A percentile compares a stretch with the other conserved stretches of the same genome.
Evolutionary conservation across 352 stramenopile species (phyloP).

Genomic region (Phytophthora syringae): DNA sequence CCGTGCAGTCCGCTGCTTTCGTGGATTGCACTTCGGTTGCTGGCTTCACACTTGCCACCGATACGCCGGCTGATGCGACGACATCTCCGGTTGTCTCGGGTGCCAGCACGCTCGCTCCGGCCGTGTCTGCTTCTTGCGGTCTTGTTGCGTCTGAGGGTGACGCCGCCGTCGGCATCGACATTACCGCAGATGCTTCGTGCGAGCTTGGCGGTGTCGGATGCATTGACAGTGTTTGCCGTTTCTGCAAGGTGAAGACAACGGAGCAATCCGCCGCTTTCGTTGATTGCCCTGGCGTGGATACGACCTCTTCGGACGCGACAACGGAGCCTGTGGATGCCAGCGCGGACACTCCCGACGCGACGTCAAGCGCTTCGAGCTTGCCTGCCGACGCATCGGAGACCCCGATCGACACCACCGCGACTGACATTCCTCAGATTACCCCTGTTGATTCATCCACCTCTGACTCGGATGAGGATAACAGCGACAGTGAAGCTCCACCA

Average conservation of each 20-base stretch:
- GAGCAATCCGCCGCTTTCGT: conserved; percentile 28
- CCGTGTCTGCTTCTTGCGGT: conserved; percentile 13
- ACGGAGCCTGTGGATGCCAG: not conserved
- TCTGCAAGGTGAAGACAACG: conserved; percentile 40
- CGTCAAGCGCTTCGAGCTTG: not conserved
- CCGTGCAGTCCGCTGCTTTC: conserved; percentile 30
- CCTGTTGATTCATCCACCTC: not conserved
- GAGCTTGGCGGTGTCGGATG: conserved; percentile 40
- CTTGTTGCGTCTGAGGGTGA: conserved; percentile 33
- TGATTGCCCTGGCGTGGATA: conserved; percentile 11
- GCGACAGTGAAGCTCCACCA: not conserved
- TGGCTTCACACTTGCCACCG: conserved; percentile 10
- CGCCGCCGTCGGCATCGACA: conserved; percentile 35
- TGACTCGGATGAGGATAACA: not conserved
- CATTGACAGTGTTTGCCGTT: conserved; percentile 47
- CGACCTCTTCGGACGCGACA: not conserved
- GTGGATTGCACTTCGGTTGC: conserved; percentile 18
- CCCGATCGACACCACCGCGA: not conserved
- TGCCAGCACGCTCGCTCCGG: conserved; percentile 14
- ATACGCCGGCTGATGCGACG: conserved; percentile 3
- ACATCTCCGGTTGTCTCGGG: too few species aligned
- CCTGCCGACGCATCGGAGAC: not conserved
- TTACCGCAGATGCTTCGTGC: conserved; percentile 40
- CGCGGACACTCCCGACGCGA: not conserved
- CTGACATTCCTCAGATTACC: not conserved